Base-by-base conservation (phyloP, 768 basidiomycete species). In the Tricholoma terreum region DNA sequence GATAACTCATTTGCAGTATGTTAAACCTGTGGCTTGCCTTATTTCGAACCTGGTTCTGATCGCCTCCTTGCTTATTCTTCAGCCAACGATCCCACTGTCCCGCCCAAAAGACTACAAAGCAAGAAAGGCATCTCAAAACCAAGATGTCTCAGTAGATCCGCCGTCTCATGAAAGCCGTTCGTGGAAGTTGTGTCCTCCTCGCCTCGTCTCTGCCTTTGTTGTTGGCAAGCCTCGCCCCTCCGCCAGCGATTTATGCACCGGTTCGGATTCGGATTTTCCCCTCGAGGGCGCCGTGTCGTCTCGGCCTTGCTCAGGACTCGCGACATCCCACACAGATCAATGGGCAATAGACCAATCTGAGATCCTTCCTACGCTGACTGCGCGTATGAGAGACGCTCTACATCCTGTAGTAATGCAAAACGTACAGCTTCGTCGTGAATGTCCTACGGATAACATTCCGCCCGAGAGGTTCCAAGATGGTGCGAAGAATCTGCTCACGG, bases 401-500 rank as follows among this genome's bases (percentile, higher is more conserved):
- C 48, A 66, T n/a, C 61, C 63, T 30, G 24, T 62, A 21, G 48
- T 68, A 19, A 27, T 62, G 27, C 54, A 59, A 48, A 68, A 68
- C 46, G 51, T 43, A 17, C 54, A 56, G 34, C 57, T 61, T 50
- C 65, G 67, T 45, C 22, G 35, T 34, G 52, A 35, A 3, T 53
- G 50, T 35, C 33, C 24, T n/a, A 31, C 14, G 17, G 38, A 55
- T 15, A 34, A 24, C 15, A 17, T 36, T 14, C 22, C 30, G 10
- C n/a, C 56, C 6, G 48, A 55, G n/a, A 50, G 54, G 24, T 17
- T 68, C 14, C 55, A 59, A 19, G 52, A 58, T 24, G 52, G 34
- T 22, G 43, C 65, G 2, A 57, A 63, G 17, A 58, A 55, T 42
- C 60, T 67, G n/a, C 50, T 75, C 34, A 71, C 67, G 3, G 63